phyloP scores from a whole-genome alignment of 352 stramenopile genomes.

The Globisporangium cederbergense region DNA sequence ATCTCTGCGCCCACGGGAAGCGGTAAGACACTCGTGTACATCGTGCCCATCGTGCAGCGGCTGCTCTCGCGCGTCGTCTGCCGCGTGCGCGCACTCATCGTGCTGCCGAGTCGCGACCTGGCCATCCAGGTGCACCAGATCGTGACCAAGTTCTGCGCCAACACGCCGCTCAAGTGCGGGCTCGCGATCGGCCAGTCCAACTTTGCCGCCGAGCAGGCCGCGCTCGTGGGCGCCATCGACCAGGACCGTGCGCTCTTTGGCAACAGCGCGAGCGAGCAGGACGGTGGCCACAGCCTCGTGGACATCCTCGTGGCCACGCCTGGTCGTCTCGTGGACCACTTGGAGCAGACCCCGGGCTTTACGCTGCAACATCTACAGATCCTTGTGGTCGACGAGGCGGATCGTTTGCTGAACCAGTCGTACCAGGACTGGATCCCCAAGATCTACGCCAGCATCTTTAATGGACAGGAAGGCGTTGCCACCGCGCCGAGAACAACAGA shows the following conservation, averaged over 20 bases:
- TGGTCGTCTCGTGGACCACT: conserved; percentile 95
- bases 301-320: conserved; percentile 98
- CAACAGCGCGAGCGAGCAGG: conserved; percentile 12
- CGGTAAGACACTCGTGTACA: conserved; percentile 97
- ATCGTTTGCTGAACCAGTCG: conserved; percentile 95
- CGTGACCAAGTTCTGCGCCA: conserved; percentile 50
- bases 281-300: conserved; percentile 79
- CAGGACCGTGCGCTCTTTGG: conserved; percentile 33
- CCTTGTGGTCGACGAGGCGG: conserved; percentile 97
- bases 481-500: conserved; percentile 25
- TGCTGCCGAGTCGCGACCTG: conserved; percentile 96
- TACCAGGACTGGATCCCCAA: conserved; percentile 97
- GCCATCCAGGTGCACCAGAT: conserved; percentile 89
- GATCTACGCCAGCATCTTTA: conserved; percentile 86
- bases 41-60: conserved; percentile 93
- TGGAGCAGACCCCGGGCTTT: conserved; percentile 96
- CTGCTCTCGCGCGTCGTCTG: conserved; percentile 78
- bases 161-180: conserved; percentile 85
- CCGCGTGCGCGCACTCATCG: conserved; percentile 92
- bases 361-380: conserved; percentile 96
- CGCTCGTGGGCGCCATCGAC: conserved; percentile 51
- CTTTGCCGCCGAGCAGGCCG: conserved; percentile 76
- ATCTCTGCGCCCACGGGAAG: conserved; percentile 96
- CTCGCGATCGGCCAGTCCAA: conserved; percentile 91
- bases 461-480: conserved; percentile 38